Conservation (phyloP, 805 yeast species). For the Cyberlindnera euphorbiiphila region DNA sequence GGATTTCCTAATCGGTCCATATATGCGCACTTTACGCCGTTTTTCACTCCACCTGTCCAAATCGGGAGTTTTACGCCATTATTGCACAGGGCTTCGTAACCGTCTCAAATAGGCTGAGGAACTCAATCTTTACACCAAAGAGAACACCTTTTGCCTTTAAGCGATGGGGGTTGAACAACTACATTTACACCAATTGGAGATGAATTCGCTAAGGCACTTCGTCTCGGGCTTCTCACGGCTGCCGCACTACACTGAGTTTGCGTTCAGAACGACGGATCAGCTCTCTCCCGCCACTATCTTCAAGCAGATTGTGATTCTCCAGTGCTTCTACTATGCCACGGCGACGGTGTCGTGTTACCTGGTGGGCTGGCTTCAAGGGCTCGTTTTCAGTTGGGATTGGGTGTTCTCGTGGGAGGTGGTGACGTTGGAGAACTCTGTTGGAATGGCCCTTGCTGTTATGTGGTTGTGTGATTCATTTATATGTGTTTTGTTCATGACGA, state of each 20-base stretch:
- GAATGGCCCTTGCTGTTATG: conserved; percentile 64
- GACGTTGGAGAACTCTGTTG: conserved; percentile 72
- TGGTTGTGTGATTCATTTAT: conserved; percentile 85
- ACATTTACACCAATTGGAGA: background rate
- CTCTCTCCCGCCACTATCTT: conserved; percentile 57
- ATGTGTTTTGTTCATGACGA: conserved; percentile 78
- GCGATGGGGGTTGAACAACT: too few relatives aligned
- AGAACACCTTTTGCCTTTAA: too few relatives aligned
- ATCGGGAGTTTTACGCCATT: too few relatives aligned
- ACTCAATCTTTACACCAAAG: too few relatives aligned
- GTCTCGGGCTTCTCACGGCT: conserved; percentile 15
- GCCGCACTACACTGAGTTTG: conserved; percentile 16
- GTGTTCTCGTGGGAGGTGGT: conserved; percentile 78
- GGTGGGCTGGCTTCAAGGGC: conserved; percentile 67
- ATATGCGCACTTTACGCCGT: too few relatives aligned
- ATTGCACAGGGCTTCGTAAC: too few relatives aligned
- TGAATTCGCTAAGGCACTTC: conserved; percentile 12
- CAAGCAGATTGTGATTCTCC: conserved; percentile 74
- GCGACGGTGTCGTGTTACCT: conserved; percentile 65
- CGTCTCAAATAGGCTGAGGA: too few relatives aligned
- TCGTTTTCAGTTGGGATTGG: conserved; percentile 62
- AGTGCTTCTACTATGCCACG: conserved; percentile 70
- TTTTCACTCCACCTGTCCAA: too few relatives aligned
- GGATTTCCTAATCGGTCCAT: too few relatives aligned
- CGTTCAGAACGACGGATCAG: conserved; percentile 32